Percentiles rank a stretch among this genome's conserved stretches.
phyloP scores from a whole-genome alignment of 2,329 filamentous ascomycete genomes.

The Botrytis deweyae region DNA sequence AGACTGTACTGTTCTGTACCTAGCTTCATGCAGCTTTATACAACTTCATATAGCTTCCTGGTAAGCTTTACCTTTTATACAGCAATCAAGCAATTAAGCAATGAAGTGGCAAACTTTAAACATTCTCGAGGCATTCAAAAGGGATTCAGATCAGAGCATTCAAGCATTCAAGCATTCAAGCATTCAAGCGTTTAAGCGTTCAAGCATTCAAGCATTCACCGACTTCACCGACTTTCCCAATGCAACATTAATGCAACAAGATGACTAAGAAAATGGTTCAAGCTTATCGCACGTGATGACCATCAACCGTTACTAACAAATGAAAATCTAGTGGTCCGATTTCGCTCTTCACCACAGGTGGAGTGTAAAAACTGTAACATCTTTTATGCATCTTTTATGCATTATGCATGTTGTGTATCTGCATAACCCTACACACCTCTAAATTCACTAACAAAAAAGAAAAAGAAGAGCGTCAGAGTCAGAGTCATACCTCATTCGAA shows the following conservation, averaged over 20 bases:
- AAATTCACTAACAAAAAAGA: background rate
- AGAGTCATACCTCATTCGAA: conserved; percentile 4
- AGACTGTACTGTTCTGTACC: background rate
- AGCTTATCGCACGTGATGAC: background rate
- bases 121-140: background rate
- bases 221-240: background rate
- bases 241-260: too few relatives aligned
- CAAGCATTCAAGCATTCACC: background rate
- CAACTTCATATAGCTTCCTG: background rate
- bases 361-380: background rate
- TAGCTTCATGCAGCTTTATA: background rate
- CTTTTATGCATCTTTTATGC: background rate
- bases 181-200: background rate
- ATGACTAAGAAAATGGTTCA: background rate
- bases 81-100: background rate
- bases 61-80: background rate
- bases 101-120: background rate
- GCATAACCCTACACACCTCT: conserved; percentile 2
- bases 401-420: background rate
- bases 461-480: conserved; percentile 11
- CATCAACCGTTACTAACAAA: background rate
- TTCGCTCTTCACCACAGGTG: background rate
- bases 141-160: background rate
- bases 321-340: conserved; percentile 11
- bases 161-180: background rate